Percentiles rank a stretch among this genome's conserved stretches.
Conservation (phyloP, 192 early-diverging fungal species). For the Coemansia sp. region DNA sequence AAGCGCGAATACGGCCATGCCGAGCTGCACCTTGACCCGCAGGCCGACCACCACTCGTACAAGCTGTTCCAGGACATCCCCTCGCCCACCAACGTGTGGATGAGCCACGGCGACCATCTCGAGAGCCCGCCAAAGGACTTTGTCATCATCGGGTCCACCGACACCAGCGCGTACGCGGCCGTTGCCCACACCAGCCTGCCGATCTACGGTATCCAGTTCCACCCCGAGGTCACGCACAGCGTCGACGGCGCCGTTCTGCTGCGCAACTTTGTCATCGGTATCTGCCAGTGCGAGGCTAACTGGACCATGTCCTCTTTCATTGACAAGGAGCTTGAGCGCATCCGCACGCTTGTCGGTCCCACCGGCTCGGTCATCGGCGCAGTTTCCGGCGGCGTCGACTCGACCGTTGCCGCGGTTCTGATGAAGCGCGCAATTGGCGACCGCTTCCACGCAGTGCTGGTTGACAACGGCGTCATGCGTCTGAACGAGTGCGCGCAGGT, state of each 20-base stretch:
- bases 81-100: constrained; percentile 77
- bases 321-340: constrained; percentile 95
- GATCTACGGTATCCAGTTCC: constrained; percentile 98
- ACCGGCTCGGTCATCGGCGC: constrained; percentile 94
- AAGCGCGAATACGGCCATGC: constrained; percentile 97
- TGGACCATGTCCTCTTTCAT: constrained; percentile 99
- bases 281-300: constrained; percentile 77
- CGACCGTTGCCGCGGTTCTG: constrained; percentile 91
- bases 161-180: constrained; percentile 86
- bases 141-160: constrained; percentile 78
- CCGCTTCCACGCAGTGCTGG: constrained; percentile 96
- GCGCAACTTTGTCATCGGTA: constrained; percentile 90
- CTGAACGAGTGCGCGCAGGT: constrained; percentile 88
- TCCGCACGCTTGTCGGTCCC: constrained; percentile 85
- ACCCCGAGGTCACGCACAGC: constrained; percentile 99
- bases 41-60: constrained; percentile 59
- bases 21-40: constrained; percentile 63
- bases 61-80: constrained; percentile 71
- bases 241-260: constrained; percentile 75
- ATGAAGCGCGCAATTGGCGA: constrained; percentile 98
- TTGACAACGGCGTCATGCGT: constrained; percentile 99
- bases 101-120: constrained; percentile 97
- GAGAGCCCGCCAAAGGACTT: constrained; percentile 77
- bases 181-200: constrained; percentile 75
- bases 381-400: constrained; percentile 95